These are phyloP conservation scores for Phytophthora nicotianae DNA, from an alignment of 352 stramenopile species.

Conservation along the genomic window DNA sequence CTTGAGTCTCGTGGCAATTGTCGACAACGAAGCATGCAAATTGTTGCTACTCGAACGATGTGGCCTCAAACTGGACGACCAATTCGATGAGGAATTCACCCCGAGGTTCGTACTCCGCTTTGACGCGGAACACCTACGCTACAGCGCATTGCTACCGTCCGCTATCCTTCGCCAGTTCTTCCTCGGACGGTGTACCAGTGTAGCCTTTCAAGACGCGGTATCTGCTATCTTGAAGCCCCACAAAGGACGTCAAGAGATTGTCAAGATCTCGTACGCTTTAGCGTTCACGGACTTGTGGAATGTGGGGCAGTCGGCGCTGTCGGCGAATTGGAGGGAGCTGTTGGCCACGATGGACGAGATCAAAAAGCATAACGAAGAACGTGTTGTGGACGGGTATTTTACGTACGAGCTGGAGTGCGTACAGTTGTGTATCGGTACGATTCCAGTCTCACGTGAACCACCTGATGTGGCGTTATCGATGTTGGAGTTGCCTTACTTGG, in stretches of 20 bases:
- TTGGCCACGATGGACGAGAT: conserved; percentile 33
- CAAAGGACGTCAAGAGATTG: conserved; percentile 5
- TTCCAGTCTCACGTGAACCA: conserved; percentile 24
- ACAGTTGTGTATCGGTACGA: conserved; percentile 36
- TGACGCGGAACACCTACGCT: conserved; percentile 31
- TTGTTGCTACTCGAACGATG: conserved; percentile 38
- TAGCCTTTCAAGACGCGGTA: conserved; percentile 27
- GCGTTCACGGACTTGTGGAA: conserved; percentile 32
- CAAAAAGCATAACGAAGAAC: conserved; percentile 21
- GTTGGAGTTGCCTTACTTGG: conserved; percentile 17
- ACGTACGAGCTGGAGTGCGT: conserved; percentile 39
- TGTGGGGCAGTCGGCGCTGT: conserved; percentile 24
- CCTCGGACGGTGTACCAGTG: conserved; percentile 9
- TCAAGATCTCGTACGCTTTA: conserved; percentile 33
- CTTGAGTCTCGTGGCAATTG: conserved; percentile 38
- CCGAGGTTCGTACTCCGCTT: conserved; percentile 36
- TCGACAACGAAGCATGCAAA: conserved; percentile 44
- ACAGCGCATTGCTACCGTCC: conserved; percentile 34
- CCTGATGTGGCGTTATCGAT: conserved; percentile 24
- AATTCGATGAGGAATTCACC: conserved; percentile 33
- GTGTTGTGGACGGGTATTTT: conserved; percentile 34
- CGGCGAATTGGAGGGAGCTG: conserved; percentile 29
- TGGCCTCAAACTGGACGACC: conserved; percentile 32
- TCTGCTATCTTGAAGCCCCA: conserved; percentile 21
- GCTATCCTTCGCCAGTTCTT: conserved; percentile 37